Evolutionary conservation across 2,329 filamentous ascomycete species (phyloP), one percentile per base, ranked within the genome.

Genomic region (Corinectria fuckeliana): DNA sequence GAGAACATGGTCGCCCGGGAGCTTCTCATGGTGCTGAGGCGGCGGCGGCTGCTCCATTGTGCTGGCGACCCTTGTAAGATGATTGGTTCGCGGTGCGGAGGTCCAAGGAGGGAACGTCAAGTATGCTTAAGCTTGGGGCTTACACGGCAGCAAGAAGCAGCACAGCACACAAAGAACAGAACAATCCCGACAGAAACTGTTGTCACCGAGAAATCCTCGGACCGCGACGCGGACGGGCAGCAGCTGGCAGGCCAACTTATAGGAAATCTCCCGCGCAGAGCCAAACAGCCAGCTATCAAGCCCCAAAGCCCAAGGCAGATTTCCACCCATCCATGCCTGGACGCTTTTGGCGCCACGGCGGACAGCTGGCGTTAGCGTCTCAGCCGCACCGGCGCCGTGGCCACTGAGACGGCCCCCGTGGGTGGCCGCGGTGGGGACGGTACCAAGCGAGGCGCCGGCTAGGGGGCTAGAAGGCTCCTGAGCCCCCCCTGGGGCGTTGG

Each of bases 1-100:
- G 56, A 82, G 76, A 57, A 82, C 65, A 55, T 76, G 67, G 16
- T 56, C 59, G 25, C 52, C 13, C 11, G 32, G 26, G 1, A 18
- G 44, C 44, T 61, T 66, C 50, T 60, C 63, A 14, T 56, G 58
- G 1, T 20, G 56, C 11, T 69, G 42, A 11, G 20, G 11, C 38
- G 18, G 38, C 32, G 32, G n/a, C n/a, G n/a, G 32, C 32, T 36
- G 63, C 23, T 69, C 63, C 65, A 70, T 71, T 44, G n/a, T 16
- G 28, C 4, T 14, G 9, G 16, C 1, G 14, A 42, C 13, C 16
- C 10, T 23, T 41, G 23, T 49, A 28, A 49, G 26, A 48, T 38
- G 52, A 56, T 56, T 56, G 52, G 52, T 39, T n/a, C 44, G 32
- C 16, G 34, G n/a, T 8, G 16, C 34, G n/a, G 34, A 16, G 34